These are phyloP conservation scores for Podaxis rugospora DNA, from an alignment of 768 basidiomycete genomes.

Conservation along the genomic window DNA sequence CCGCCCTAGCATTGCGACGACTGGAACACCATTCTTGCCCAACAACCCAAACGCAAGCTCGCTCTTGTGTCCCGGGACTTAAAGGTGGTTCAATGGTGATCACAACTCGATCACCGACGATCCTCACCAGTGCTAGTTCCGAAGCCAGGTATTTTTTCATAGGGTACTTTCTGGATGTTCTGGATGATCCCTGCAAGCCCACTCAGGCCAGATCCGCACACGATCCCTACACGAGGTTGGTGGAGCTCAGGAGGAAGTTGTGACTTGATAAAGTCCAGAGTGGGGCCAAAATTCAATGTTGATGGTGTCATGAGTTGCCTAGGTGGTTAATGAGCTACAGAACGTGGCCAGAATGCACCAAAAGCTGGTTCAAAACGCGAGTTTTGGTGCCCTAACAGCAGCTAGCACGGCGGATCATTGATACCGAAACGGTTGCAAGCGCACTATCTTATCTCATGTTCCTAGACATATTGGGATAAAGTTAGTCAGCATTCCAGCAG, in stretches of 20 bases:
- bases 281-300: slow-evolving; percentile 17
- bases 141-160: slow-evolving; percentile 69
- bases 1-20: slow-evolving; percentile 87
- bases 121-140: slow-evolving; percentile 67
- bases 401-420: neutral
- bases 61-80: slow-evolving; percentile 82
- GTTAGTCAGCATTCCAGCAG: neutral
- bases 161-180: slow-evolving; percentile 57
- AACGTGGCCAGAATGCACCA: neutral
- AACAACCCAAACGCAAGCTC: slow-evolving; percentile 77
- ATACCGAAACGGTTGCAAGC: neutral
- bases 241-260: slow-evolving; percentile 30
- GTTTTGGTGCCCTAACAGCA: neutral
- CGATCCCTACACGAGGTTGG: slow-evolving; percentile 69
- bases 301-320: neutral
- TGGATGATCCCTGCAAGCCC: slow-evolving; percentile 63
- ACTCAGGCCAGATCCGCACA: slow-evolving; percentile 83
- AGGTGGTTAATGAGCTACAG: neutral
- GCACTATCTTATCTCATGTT: neutral
- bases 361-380: neutral
- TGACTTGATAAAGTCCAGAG: slow-evolving; percentile 28
- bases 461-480: too few species aligned
- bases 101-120: neutral
- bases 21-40: slow-evolving; percentile 66
- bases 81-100: neutral